Conservation (phyloP, 148 eudicot genomes). For the Pharnaceum exiguum region DNA sequence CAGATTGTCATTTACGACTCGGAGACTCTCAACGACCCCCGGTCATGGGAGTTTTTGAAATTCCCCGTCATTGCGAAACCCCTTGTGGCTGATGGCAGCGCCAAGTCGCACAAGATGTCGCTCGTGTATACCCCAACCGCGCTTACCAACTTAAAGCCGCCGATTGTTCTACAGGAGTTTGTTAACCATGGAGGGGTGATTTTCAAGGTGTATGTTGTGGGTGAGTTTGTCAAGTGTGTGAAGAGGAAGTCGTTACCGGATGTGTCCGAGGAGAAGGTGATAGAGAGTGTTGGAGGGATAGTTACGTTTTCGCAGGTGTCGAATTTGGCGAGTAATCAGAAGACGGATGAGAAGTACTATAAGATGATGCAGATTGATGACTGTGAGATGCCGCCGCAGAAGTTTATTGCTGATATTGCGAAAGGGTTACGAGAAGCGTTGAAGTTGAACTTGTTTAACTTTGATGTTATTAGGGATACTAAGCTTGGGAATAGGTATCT, state of each 20-base stretch:
- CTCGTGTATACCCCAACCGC: slow-evolving; percentile 46
- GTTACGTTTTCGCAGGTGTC: slow-evolving; percentile 72
- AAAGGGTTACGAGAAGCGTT: slow-evolving; percentile 41
- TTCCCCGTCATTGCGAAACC: slow-evolving; percentile 78
- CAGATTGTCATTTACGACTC: slow-evolving; percentile 56
- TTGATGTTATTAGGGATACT: slow-evolving; percentile 67
- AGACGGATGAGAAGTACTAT: slow-evolving; percentile 41
- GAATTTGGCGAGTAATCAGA: slow-evolving; percentile 39
- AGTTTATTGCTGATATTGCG: slow-evolving; percentile 43
- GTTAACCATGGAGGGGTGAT: slow-evolving; percentile 77
- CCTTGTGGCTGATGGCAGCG: slow-evolving; percentile 64
- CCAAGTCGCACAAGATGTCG: slow-evolving; percentile 68
- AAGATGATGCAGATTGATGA: slow-evolving; percentile 50
- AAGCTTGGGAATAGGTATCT: slow-evolving; percentile 63
- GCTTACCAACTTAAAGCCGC: slow-evolving; percentile 43
- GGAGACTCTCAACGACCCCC: slow-evolving; percentile 28
- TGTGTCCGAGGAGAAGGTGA: slow-evolving; percentile 45
- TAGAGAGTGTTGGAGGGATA: slow-evolving; percentile 31
- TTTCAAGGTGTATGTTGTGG: slow-evolving; percentile 74
- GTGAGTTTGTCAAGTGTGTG: slow-evolving; percentile 63
- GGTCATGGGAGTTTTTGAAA: slow-evolving; percentile 35
- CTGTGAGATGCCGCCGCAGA: slow-evolving; percentile 53
- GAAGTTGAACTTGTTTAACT: slow-evolving; percentile 59
- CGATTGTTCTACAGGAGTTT: slow-evolving; percentile 71
- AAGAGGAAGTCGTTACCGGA: slow-evolving; percentile 72